Evolutionary conservation across 805 yeast species (phyloP), one percentile per base, ranked within the genome.

Genomic region (Suhomyces prunicola): DNA sequence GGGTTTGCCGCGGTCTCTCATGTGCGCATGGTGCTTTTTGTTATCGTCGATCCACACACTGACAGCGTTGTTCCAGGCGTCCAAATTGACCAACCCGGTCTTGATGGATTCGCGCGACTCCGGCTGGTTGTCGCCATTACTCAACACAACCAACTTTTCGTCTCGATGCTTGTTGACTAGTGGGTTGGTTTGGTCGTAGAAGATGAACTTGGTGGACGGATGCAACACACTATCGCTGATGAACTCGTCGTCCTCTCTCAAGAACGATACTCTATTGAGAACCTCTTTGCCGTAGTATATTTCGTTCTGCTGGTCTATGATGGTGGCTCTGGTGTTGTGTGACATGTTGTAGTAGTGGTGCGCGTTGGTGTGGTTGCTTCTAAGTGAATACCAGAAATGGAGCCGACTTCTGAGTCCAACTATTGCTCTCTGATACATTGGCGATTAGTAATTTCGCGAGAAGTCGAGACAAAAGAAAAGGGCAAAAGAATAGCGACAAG

Each of bases 221-320:
- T 80, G 81, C 22, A 56, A 57, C 17, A 81, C 66, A 5, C 84
- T 80, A 41, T 64, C 61, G 47, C 69, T 57, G 33, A 87, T 76
- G 59, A 84, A 85, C 27, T 72, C 78, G 15, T 67, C 45, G 62
- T 86, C 82, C 23, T 81, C 81, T 36, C 93, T 70, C 48, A 86
- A 68, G 59, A 85, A 87, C 15, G 87, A 80, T 5, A 87, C 81
- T 53, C 93, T 69, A 65, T 86, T 85, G 52, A 87, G 70, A 5
- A 80, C 82, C 54, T 76, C 82, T 13, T 78, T 78, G 19, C 83
- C 78, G 58, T 74, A 82, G 55, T 73, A 73, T 23, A 65, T 60
- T 29, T 59, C 62, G 35, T 57, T 47, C 44, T 50, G 50, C 44
- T 52, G 58, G 15, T 55, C 52, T 22, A 35, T 31, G 29, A 55